A percentile compares a stretch with the other conserved stretches of the same genome.
Conservation (phyloP, 2,329 filamentous ascomycete genomes). For the Microcyclospora pomicola region DNA sequence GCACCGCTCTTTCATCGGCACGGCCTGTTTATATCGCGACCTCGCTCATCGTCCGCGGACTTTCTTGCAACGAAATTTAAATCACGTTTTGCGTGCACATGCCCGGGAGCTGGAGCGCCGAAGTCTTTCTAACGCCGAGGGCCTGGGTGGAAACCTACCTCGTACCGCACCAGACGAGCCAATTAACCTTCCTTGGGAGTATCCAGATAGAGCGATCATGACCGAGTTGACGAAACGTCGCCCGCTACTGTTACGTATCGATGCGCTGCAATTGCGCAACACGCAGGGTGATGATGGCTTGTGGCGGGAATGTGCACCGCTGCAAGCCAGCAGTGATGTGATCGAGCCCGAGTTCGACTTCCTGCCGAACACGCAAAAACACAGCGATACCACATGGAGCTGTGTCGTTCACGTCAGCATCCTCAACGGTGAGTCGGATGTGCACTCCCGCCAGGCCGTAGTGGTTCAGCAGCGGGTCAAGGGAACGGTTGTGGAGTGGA, state of each 20-base stretch:
- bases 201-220: slow-evolving; percentile 17
- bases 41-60: slow-evolving; percentile 5
- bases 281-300: no score
- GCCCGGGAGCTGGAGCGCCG: slow-evolving; percentile 6
- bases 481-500: no score
- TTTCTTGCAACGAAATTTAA: slow-evolving; percentile 22
- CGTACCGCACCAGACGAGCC: no score
- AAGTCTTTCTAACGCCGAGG: no score
- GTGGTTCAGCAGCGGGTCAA: no score
- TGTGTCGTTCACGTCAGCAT: no score
- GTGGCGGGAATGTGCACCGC: background rate
- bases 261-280: slow-evolving; percentile 6
- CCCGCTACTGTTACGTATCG: slow-evolving; percentile 11
- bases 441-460: no score
- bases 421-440: no score
- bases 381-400: no score
- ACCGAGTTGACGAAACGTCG: slow-evolving; percentile 11
- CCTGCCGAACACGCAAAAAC: no score
- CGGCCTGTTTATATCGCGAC: slow-evolving; percentile 6
- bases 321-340: background rate
- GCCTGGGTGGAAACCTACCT: no score
- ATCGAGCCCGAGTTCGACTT: no score
- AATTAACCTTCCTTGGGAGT: slow-evolving; percentile 13
- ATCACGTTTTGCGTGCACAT: slow-evolving; percentile 16
- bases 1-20: slow-evolving; percentile 4